These are phyloP conservation scores for Schizochytrium sp. DNA, from an alignment of 108 stramenopile genomes.

Conservation along the genomic window DNA sequence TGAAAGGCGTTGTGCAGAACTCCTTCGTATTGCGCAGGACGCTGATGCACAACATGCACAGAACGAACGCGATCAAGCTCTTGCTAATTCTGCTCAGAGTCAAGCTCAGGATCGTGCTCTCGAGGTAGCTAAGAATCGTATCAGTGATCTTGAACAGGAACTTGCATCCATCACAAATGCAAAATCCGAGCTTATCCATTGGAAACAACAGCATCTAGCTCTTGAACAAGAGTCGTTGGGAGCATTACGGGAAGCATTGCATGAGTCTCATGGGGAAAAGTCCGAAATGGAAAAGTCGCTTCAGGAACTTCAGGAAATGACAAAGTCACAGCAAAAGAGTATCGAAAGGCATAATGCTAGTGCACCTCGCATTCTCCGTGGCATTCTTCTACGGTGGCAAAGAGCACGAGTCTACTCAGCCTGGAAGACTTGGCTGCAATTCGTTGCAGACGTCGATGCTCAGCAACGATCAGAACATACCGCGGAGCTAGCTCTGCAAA, in stretches of 20 bases:
- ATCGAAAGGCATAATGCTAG: background rate
- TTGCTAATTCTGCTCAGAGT: background rate
- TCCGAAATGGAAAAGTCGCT: background rate
- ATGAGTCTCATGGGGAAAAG: slow-evolving; percentile 18
- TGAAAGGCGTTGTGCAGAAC: slow-evolving; percentile 31
- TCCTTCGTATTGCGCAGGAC: background rate
- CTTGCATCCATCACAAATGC: background rate
- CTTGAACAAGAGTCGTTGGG: slow-evolving; percentile 6
- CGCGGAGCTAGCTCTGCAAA: background rate
- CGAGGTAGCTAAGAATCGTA: slow-evolving; percentile 4
- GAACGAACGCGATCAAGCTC: background rate
- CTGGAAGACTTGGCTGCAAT: background rate
- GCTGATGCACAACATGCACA: slow-evolving; percentile 19
- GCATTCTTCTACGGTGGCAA: background rate
- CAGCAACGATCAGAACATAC: background rate
- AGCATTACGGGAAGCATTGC: background rate
- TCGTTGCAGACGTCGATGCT: slow-evolving; percentile 6
- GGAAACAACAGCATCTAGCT: slow-evolving; percentile 32
- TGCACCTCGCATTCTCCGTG: background rate
- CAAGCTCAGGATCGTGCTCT: background rate
- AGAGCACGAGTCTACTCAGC: background rate
- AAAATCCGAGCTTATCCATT: slow-evolving; percentile 27
- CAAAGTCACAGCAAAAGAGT: background rate
- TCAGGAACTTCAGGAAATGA: background rate
- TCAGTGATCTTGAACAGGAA: background rate